phyloP scores from a whole-genome alignment of 2,329 filamentous ascomycete species.

The Alternaria arbusti region DNA sequence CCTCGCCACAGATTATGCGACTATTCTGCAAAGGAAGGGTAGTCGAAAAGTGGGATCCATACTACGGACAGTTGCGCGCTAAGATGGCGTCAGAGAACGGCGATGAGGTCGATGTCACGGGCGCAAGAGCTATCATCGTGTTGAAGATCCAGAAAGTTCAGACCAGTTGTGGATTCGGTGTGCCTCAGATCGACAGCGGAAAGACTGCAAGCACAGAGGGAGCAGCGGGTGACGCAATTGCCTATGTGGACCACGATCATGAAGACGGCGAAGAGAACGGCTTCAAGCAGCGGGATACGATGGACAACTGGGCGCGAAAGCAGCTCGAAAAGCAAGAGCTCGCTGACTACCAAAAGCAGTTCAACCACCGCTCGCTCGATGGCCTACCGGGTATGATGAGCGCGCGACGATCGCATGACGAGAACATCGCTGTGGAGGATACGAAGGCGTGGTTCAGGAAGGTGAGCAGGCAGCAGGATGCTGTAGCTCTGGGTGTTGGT shows the following conservation, averaged over 20 bases:
- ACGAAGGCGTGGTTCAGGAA: slow-evolving; percentile 34
- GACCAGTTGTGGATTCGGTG: slow-evolving; percentile 70
- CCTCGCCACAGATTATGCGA: slow-evolving; percentile 66
- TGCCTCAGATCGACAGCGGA: slow-evolving; percentile 58
- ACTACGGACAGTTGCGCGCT: slow-evolving; percentile 42
- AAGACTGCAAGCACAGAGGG: slow-evolving; percentile 6
- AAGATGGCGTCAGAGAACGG: slow-evolving; percentile 51
- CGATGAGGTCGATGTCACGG: slow-evolving; percentile 31
- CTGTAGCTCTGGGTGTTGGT: slow-evolving; percentile 24
- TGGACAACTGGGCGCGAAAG: slow-evolving; percentile 60
- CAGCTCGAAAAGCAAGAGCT: slow-evolving; percentile 59
- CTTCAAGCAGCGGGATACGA: slow-evolving; percentile 56
- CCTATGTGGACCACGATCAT: slow-evolving; percentile 27
- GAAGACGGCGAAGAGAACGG: slow-evolving; percentile 16
- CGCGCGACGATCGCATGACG: slow-evolving; percentile 56
- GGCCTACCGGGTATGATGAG: slow-evolving; percentile 38
- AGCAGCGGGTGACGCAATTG: slow-evolving; percentile 21
- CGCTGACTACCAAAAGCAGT: slow-evolving; percentile 62
- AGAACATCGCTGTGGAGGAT: slow-evolving; percentile 57
- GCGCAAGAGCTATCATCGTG: slow-evolving; percentile 63
- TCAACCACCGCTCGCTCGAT: slow-evolving; percentile 54
- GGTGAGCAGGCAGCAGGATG: slow-evolving; percentile 33
- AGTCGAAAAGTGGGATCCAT: slow-evolving; percentile 64
- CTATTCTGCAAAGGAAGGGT: slow-evolving; percentile 67
- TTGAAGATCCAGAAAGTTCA: slow-evolving; percentile 68